Evolutionary conservation across 169 alveolate species (phyloP), one percentile per base, ranked within the genome.

Genomic region (Fabrea salina): DNA sequence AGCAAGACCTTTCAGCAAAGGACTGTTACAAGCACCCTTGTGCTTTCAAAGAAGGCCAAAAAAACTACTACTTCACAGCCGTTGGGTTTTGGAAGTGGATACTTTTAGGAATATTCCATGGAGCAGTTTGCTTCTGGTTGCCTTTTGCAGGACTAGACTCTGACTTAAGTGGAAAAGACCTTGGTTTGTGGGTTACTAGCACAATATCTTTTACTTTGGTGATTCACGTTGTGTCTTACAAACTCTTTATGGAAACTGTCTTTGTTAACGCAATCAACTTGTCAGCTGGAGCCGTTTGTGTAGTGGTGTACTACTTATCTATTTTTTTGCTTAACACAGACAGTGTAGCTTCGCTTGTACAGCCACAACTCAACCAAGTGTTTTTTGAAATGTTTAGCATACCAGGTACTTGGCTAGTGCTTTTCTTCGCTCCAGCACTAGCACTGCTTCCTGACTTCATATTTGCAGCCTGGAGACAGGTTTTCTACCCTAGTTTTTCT

Each of bases 121-220:
- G 93, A 5, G 50, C 59, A 2, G 82, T 88, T 19, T 51, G 83
- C 32, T 84, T 85, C 64, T 84, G 43, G 43, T 5, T 79, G 0
- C 87, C 86, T 82, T 35, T 51, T 58, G 19, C 37, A 68, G 74
- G 58, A 27, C 6, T 68, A 16, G 53, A 41, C 8, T n/a, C n/a
- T n/a, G n/a, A n/a, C n/a, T n/a, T n/a, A n/a, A n/a, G n/a, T 22
- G 95, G 93, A 30, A 64, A 72, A 49, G 83, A 83, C 4, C 39
- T 81, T 59, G 83, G 87, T 33, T 88, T 67, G 64, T 90, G 95
- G 95, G 68, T 66, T 39, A 51, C 74, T 4, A 61, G 89, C 0
- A 83, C 95, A 4, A 61, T 83, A 1, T 47, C 90, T 5, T 90
- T 90, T 67, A 80, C 93, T 56, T n/a, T 86, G 33, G 79, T 90